Evolutionary conservation across 2,329 filamentous ascomycete genomes (phyloP), one percentile per base, ranked within the genome.

Genomic region (Lachnellula subtilissima): DNA sequence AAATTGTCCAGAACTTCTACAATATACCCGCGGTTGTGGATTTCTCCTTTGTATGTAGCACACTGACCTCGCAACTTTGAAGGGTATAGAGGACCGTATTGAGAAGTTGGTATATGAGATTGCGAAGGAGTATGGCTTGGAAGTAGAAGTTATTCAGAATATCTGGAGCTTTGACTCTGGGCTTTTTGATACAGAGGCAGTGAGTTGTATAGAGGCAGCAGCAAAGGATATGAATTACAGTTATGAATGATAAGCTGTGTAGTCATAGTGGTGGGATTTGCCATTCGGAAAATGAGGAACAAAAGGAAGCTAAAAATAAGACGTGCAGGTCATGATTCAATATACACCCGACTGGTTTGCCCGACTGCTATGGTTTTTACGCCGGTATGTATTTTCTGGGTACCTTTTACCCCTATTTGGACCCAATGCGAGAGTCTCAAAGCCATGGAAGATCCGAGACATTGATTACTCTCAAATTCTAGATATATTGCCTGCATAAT

Each of bases 341-440:
- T 84, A 7, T 82, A 82, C 55, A 76, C 82, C 2, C 82, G 76
- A 51, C 75, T 78, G 55, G 71, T 74, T n/a, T 80, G 79, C 43
- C 82, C 82, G 11, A 84, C 82, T 1, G 78, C 78, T 48, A 86
- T 86, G 83, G 81, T 86, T 22, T 86, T 86, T 61, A 78, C 84
- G n/a, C 82, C 82, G 28, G 28, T 32, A 32, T 32, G 28, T 32
- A 32, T 32, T 9, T 9, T 28, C 28, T 32, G 28, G 28, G 28
- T 4, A 32, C 7, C 11, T 32, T 32, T 11, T 32, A 3, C 25
- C 28, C 8, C 28, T 32, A 32, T 32, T 32, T 9, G 28, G 28
- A 32, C 28, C 8, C 8, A 32, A 32, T 32, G 28, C 28, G 28
- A 11, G 8, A 9, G 28, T 9, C 11, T 32, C 28, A 32, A 32